Evolutionary conservation across 495 filamentous ascomycete genomes (phyloP).

Genomic region (Penicillium robsamsonii): DNA sequence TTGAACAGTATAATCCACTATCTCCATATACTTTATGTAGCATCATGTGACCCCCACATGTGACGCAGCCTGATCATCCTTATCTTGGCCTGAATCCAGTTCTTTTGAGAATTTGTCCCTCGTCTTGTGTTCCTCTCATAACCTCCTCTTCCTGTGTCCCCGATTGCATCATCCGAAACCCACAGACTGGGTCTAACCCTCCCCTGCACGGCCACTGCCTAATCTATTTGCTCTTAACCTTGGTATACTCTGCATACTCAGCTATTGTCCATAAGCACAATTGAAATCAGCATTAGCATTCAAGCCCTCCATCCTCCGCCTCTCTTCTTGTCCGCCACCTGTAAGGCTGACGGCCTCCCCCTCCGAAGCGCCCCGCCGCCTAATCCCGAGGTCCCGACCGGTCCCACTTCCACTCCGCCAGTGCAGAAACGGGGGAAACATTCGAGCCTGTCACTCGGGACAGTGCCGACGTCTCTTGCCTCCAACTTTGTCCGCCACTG

Average conservation of each 20-base stretch:
- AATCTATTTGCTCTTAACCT: background rate
- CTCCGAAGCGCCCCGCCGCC: slow-evolving; percentile 20
- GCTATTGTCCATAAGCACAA: background rate
- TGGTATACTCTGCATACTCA: background rate
- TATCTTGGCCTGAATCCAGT: slow-evolving; percentile 1
- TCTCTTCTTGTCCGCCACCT: slow-evolving; percentile 2
- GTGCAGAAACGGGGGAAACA: slow-evolving; percentile 20
- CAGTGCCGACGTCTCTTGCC: slow-evolving; percentile 14
- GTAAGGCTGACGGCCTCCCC: slow-evolving; percentile 24
- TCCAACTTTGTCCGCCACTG: slow-evolving; percentile 4
- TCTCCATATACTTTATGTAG: too few relatives aligned
- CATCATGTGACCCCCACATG: slow-evolving; percentile 15
- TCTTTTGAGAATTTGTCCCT: background rate
- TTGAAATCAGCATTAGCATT: background rate
- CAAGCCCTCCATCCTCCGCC: background rate
- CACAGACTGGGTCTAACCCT: too few relatives aligned
- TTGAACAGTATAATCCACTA: background rate
- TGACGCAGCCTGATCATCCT: slow-evolving; percentile 11
- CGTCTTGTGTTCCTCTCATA: background rate
- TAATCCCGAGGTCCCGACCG: slow-evolving; percentile 25
- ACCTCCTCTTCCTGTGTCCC: background rate
- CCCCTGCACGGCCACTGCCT: background rate
- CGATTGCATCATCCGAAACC: background rate
- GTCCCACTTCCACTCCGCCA: slow-evolving; percentile 19
- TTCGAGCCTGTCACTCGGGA: slow-evolving; percentile 7